Base-by-base conservation (phyloP, 192 early-diverging fungal species). In the Phycomyces blakesleeanus region DNA sequence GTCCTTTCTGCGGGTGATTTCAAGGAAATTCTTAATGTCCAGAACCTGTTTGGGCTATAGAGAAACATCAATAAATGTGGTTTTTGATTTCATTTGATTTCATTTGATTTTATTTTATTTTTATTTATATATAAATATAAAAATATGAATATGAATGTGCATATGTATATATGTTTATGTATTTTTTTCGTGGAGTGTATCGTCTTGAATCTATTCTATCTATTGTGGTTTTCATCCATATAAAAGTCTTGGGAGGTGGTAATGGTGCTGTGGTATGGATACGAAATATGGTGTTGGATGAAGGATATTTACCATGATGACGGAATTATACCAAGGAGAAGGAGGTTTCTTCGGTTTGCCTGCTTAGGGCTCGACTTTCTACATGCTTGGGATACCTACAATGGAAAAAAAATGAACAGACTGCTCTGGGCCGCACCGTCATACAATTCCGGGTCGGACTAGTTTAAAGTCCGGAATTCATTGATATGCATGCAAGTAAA, bases 1-100 rank as follows among this genome's bases (percentile, higher is more conserved):
- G 76, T 96, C 95, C 90, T 96, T 97, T 84, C 95, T 91, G 72
- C 89, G 84, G 70, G 97, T 91, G 73, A 92, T 91, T 73, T 91
- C 85, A 69, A 99, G 88, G 87, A 99, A 99, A 77, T 96, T 85
- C 88, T 98, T 99, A 79, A 99, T 98, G 80, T 99, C 97, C 69
- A 81, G 81, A 73, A 99, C 86, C 83, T 98, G 91, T 87, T 96
- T 96, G 76, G 97, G 91, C 97, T 97, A 63, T 39, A 38, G 26
- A 27, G 53, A 52, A 22, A 53, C 21, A 22, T 34, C 3, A 5
- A 34, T 34, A 2, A 34, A 34, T 34, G 7, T 7, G 29, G 7
- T 2, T 34, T 34, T 34, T 34, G 7, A 2, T 34, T 34, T 34
- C 7, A 5, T 34, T 34, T 34, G 7, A 34, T n/a, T n/a, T n/a